Evolutionary conservation across 2,329 filamentous ascomycete species (phyloP), one percentile per base, ranked within the genome.

Genomic region (Aspergillus udagawae): DNA sequence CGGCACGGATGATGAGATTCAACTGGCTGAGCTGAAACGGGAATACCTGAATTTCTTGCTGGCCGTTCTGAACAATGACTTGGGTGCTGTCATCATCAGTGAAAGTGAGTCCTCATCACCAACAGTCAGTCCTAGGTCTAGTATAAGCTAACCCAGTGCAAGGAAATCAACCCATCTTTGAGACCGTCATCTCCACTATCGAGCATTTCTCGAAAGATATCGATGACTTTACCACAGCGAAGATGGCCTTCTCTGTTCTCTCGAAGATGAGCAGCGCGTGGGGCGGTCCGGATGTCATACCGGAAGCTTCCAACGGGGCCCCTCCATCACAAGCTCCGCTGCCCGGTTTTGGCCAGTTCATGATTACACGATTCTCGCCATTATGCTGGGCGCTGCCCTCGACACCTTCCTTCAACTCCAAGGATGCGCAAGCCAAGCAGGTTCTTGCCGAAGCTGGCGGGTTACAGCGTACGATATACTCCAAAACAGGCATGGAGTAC

Each of bases 1-100:
- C 0, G 94, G 94, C 45, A 99, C 94, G 4, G 94, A 99, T 70
- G 94, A 99, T 69, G 92, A 96, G 75, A 95, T 99, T 59, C 92
- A 99, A 74, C 83, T 97, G 53, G 88, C 86, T 17, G 94, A 97
- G 75, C 81, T 99, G 59, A 89, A 93, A 65, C 85, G 91, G 62
- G 93, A 99, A 70, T 99, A 97, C 67, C 82, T 99, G n/a, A 91
- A 92, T 55, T 97, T 99, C 73, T 79, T 99, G 61, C 85, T 92
- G 52, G 88, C 96, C 56, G 92, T 99, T 58, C 77, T 99, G 41
- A 91, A 91, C 72, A 95, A 99, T 70, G 90, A 95, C 55, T 84
- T 99, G 4, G 91, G 90, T 9, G 85, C 87, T 27, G 91, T 97
- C 12, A 86, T 99, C 45, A 89, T 99, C 62, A 96, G 91, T 69